phyloP scores from a whole-genome alignment of 352 stramenopile genomes.

The Pythium volutum region DNA sequence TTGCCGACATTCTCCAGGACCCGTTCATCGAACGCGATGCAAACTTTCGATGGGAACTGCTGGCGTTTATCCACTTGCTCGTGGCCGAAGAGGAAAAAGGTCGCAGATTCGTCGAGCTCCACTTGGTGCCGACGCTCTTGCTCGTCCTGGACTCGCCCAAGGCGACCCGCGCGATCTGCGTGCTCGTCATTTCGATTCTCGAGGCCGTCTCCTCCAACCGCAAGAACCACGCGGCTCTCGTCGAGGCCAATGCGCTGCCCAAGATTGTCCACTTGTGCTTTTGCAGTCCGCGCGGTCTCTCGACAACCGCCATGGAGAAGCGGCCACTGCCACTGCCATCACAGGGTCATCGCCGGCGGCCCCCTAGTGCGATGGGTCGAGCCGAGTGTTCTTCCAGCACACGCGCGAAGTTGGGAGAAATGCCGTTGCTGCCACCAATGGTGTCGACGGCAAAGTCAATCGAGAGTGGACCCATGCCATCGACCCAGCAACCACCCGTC shows the following conservation, averaged over 20 bases:
- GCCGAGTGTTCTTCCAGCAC: neutral
- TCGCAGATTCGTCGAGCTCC: conserved; percentile 50
- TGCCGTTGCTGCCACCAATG: conserved; percentile 2
- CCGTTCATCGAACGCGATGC: conserved; percentile 67
- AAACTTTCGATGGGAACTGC: conserved; percentile 50
- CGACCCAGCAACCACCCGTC: neutral
- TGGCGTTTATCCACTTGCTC: conserved; percentile 62
- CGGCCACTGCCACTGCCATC: neutral
- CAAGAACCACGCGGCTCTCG: conserved; percentile 50
- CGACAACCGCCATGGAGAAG: neutral
- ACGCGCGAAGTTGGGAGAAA: neutral
- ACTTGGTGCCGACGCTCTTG: conserved; percentile 52
- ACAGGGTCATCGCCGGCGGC: neutral
- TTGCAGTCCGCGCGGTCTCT: conserved; percentile 7
- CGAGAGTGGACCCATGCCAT: neutral
- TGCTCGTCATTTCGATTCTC: conserved; percentile 59
- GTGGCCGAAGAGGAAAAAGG: conserved; percentile 57
- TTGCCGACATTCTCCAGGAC: conserved; percentile 52
- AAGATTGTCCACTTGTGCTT: conserved; percentile 59
- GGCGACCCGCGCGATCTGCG: conserved; percentile 33
- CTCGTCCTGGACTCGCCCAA: conserved; percentile 41
- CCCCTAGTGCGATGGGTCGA: neutral
- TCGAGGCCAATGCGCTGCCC: conserved; percentile 42
- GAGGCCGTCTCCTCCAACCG: conserved; percentile 47
- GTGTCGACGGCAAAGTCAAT: neutral